phyloP scores from a whole-genome alignment of 352 stramenopile species.

The Phytopythium montanum region DNA sequence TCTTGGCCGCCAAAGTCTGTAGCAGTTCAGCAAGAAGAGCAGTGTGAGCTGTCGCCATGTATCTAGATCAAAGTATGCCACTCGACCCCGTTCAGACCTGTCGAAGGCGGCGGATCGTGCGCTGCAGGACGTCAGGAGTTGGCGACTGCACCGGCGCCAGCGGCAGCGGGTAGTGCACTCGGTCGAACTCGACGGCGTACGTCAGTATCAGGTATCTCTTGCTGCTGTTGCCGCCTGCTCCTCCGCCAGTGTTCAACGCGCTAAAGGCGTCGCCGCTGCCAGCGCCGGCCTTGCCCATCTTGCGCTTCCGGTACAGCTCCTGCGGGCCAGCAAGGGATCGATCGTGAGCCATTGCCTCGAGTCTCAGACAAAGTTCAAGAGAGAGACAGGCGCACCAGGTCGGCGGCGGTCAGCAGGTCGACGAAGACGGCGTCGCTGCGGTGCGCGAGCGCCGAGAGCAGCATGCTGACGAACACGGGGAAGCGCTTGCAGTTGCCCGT shows the following conservation, averaged over 20 bases:
- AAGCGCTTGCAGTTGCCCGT: conserved; percentile 94
- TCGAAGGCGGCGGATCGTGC: conserved; percentile 72
- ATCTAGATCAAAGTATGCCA: neutral
- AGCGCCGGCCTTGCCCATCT: conserved; percentile 31
- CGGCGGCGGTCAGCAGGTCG: conserved; percentile 88
- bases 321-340: conserved; percentile 1
- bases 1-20: conserved; percentile 15
- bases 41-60: neutral
- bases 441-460: conserved; percentile 71
- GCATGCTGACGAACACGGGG: conserved; percentile 91
- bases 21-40: neutral
- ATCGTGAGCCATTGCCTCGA: neutral
- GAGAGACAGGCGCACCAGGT: conserved; percentile 69
- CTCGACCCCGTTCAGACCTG: conserved; percentile 15
- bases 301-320: conserved; percentile 76
- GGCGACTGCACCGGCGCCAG: conserved; percentile 67
- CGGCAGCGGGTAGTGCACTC: conserved; percentile 92
- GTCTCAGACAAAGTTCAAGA: neutral
- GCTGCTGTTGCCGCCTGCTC: conserved; percentile 4
- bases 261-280: neutral
- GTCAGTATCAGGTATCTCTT: conserved; percentile 94
- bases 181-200: conserved; percentile 92
- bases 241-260: conserved; percentile 1
- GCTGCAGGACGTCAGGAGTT: conserved; percentile 64
- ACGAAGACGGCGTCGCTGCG: conserved; percentile 87